A percentile compares a stretch with the other conserved stretches of the same genome.
phyloP scores from a whole-genome alignment of 768 basidiomycete species.

The Pulveroboletus sp. region DNA sequence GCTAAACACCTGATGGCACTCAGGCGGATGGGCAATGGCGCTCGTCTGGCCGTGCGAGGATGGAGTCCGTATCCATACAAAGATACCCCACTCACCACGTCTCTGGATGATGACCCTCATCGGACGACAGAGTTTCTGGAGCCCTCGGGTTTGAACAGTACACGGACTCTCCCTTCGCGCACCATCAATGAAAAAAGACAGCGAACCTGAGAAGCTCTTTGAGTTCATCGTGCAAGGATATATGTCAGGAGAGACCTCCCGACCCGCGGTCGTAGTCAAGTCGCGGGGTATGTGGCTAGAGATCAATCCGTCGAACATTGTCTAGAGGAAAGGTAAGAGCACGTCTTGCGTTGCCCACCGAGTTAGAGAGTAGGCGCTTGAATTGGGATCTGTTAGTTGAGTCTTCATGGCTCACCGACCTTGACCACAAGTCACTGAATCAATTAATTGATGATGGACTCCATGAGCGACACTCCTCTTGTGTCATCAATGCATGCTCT shows the following conservation, averaged over 20 bases:
- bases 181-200: constrained; percentile 17
- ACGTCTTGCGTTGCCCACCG: too few species aligned
- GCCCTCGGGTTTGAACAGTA: background rate
- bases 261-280: background rate
- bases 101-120: constrained; percentile 21
- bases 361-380: background rate
- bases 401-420: background rate
- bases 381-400: background rate
- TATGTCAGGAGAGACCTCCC: background rate
- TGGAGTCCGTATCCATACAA: constrained; percentile 19
- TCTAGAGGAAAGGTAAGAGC: background rate
- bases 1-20: constrained; percentile 12
- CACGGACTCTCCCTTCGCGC: constrained; percentile 7
- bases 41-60: constrained; percentile 10
- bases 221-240: background rate
- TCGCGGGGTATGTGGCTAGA: background rate
- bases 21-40: constrained; percentile 13
- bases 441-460: too few species aligned
- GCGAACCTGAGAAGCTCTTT: constrained; percentile 6
- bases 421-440: too few species aligned
- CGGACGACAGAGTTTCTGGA: constrained; percentile 16
- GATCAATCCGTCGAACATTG: background rate
- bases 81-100: constrained; percentile 23
- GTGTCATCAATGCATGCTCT: too few species aligned
- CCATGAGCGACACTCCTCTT: too few species aligned